These are phyloP conservation scores for Apiospora sp. DNA, from an alignment of 2,329 filamentous ascomycete species.

Conservation along the genomic window DNA sequence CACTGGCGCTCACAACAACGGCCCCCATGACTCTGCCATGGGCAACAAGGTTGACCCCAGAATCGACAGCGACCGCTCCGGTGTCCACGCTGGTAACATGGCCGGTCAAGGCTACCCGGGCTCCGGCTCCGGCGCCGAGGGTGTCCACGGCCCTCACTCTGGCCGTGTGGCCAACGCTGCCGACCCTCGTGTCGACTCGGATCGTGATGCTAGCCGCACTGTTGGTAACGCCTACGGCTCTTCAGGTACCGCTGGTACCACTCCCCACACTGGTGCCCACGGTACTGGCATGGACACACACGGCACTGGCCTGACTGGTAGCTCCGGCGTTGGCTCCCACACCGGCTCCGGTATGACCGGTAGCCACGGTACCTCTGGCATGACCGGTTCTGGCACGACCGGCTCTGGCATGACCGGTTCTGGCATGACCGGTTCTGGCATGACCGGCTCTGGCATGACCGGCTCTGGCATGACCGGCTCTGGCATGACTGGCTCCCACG, in stretches of 20 bases:
- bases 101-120: slow-evolving; percentile 31
- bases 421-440: slow-evolving; percentile 24
- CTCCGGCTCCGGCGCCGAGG: slow-evolving; percentile 35
- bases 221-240: slow-evolving; percentile 39
- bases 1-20: not conserved
- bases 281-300: slow-evolving; percentile 29
- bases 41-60: slow-evolving; percentile 60
- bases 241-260: slow-evolving; percentile 3
- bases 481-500: not conserved
- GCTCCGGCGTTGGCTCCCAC: slow-evolving; percentile 31
- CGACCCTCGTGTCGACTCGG: slow-evolving; percentile 63
- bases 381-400: not conserved
- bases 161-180: slow-evolving; percentile 57
- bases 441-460: not conserved
- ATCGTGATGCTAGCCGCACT: slow-evolving; percentile 46
- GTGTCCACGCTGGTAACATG: slow-evolving; percentile 39
- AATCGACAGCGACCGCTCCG: slow-evolving; percentile 36
- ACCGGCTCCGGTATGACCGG: slow-evolving; percentile 35
- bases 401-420: not conserved
- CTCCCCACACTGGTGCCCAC: slow-evolving; percentile 41
- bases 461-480: not conserved
- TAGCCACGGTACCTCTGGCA: slow-evolving; percentile 22
- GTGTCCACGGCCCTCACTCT: slow-evolving; percentile 50
- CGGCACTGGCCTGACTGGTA: slow-evolving; percentile 27
- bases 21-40: slow-evolving; percentile 55